A percentile compares a stretch with the other conserved stretches of the same genome.
These are phyloP conservation scores for Barnettozyma californica DNA, from an alignment of 805 yeast genomes.

Conservation along the genomic window DNA sequence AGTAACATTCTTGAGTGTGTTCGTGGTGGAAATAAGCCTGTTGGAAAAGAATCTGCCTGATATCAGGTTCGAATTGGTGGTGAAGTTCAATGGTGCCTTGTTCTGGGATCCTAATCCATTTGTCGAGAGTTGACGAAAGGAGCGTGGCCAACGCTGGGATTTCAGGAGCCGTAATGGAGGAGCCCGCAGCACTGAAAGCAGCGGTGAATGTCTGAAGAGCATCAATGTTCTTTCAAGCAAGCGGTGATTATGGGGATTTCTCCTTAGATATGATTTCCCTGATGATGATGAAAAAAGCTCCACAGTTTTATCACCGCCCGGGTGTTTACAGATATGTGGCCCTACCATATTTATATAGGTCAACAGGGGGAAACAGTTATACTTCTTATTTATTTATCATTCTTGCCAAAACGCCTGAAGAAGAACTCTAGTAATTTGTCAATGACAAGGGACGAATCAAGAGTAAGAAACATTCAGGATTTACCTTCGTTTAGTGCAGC, in stretches of 20 bases:
- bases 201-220: background rate
- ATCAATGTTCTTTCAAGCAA: too few relatives aligned
- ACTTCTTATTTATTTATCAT: too few relatives aligned
- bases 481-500: too few relatives aligned
- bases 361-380: too few relatives aligned
- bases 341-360: background rate
- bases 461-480: too few relatives aligned
- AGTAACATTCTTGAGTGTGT: background rate
- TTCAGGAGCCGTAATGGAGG: background rate
- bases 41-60: slow-evolving; percentile 1
- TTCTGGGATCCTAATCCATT: background rate
- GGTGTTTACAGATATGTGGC: background rate
- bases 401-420: too few relatives aligned
- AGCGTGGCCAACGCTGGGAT: background rate
- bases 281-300: background rate
- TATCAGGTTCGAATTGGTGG: background rate
- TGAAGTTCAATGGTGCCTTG: background rate
- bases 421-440: too few relatives aligned
- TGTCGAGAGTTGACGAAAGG: background rate
- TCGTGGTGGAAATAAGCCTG: slow-evolving; percentile 5
- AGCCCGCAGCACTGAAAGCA: background rate
- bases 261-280: too few relatives aligned
- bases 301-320: background rate
- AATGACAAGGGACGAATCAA: too few relatives aligned
- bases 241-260: too few relatives aligned